These are phyloP conservation scores for Colletotrichum lupini DNA, from an alignment of 2,329 filamentous ascomycete species.

Conservation along the genomic window DNA sequence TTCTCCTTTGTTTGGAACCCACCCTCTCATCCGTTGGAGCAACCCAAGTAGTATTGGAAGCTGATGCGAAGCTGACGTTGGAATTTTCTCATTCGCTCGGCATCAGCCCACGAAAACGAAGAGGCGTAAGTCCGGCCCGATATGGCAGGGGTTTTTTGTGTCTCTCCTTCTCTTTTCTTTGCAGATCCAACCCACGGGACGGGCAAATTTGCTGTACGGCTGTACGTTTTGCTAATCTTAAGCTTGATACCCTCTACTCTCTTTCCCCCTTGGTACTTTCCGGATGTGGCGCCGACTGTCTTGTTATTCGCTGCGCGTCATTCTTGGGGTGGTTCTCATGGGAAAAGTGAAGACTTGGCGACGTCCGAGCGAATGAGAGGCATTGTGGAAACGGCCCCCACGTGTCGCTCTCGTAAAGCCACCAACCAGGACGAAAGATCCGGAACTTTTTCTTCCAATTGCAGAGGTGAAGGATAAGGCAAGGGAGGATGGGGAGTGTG, in stretches of 20 bases:
- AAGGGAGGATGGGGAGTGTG: not conserved
- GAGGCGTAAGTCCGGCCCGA: not conserved
- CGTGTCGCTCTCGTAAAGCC: slow-evolving; percentile 13
- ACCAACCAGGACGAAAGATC: slow-evolving; percentile 12
- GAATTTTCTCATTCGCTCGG: not conserved
- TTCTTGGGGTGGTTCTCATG: not conserved
- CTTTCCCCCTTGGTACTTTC: not conserved
- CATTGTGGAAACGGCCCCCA: not conserved
- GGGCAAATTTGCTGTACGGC: not conserved
- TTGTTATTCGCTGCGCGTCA: not conserved
- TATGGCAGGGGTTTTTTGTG: not conserved
- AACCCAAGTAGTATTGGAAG: not conserved
- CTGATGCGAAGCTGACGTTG: slow-evolving; percentile 7
- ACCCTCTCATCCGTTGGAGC: not conserved
- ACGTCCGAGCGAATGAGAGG: not conserved
- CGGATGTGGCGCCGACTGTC: not conserved
- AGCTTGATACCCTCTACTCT: not conserved
- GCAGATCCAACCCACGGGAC: not conserved
- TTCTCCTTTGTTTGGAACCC: not conserved
- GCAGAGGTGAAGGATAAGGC: not conserved
- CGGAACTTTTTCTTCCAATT: slow-evolving; percentile 5
- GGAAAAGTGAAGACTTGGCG: not conserved
- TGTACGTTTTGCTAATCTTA: not conserved
- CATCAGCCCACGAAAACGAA: slow-evolving; percentile 22
- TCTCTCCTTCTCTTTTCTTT: not conserved